Percentiles rank a stretch among this genome's conserved stretches.
phyloP scores from a whole-genome alignment of 768 basidiomycete genomes.

The Grammothele lineata region DNA sequence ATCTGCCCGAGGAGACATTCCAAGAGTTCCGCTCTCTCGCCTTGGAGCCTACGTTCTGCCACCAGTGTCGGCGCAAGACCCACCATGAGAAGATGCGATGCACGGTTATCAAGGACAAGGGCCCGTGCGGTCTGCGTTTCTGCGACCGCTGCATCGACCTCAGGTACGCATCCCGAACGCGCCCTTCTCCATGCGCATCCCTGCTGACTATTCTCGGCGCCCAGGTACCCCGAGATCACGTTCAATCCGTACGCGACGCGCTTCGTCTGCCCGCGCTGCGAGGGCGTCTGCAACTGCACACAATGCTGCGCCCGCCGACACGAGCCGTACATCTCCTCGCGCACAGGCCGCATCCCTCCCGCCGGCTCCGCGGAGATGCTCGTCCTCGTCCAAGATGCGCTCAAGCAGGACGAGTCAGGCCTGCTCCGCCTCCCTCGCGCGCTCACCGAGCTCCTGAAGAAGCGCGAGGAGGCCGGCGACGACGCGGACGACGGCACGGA shows the following conservation, averaged over 20 bases:
- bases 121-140: constrained; percentile 30
- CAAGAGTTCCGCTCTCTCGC: no score
- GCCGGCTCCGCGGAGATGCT: constrained; percentile 7
- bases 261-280: constrained; percentile 44
- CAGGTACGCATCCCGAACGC: constrained; percentile 23
- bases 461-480: no score
- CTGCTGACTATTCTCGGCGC: neutral
- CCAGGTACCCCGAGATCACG: constrained; percentile 36
- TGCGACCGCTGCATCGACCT: constrained; percentile 31
- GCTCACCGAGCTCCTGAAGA: no score
- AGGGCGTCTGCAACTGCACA: constrained; percentile 46
- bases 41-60: constrained; percentile 26
- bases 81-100: constrained; percentile 33
- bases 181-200: no score
- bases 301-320: constrained; percentile 40
- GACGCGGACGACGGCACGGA: neutral
- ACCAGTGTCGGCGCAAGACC: constrained; percentile 32
- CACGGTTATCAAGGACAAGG: constrained; percentile 19
- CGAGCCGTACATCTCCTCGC: constrained; percentile 37
- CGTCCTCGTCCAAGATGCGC: neutral
- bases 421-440: no score
- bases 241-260: constrained; percentile 26
- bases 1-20: neutral
- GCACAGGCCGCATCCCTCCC: constrained; percentile 1
- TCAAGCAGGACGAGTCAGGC: no score